These are phyloP conservation scores for Hericium alpestre DNA, from an alignment of 768 basidiomycete species.

Conservation along the genomic window DNA sequence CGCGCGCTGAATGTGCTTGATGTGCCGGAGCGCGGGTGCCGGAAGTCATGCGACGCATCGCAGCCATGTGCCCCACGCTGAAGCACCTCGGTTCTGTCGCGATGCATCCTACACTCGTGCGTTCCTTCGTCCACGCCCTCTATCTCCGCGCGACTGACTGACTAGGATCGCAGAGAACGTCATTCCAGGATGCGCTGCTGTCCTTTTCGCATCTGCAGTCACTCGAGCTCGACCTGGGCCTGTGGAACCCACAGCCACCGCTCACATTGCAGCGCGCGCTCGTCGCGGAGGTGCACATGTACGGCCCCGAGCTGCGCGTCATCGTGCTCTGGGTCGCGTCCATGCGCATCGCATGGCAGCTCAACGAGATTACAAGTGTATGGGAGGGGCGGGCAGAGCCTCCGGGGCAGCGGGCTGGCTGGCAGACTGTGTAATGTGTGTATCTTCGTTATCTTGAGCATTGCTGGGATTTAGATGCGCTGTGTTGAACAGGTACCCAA, in stretches of 20 bases:
- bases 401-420: background rate
- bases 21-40: constrained; percentile 23
- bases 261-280: constrained; percentile 25
- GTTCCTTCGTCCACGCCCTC: constrained; percentile 4
- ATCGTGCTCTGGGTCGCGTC: constrained; percentile 24
- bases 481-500: too few relatives aligned
- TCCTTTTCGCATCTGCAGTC: constrained; percentile 23
- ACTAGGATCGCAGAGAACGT: constrained; percentile 18
- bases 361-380: constrained; percentile 10
- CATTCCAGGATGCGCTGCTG: constrained; percentile 25
- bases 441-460: background rate
- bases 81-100: constrained; percentile 30
- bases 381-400: constrained; percentile 6
- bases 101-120: constrained; percentile 24
- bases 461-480: too few relatives aligned
- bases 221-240: constrained; percentile 28
- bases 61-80: constrained; percentile 24
- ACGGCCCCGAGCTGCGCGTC: constrained; percentile 24
- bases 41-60: constrained; percentile 23
- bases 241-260: constrained; percentile 24
- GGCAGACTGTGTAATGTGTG: background rate
- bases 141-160: background rate
- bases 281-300: constrained; percentile 28
- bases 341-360: constrained; percentile 17
- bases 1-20: constrained; percentile 27